phyloP scores from a whole-genome alignment of 352 stramenopile genomes.

The Phytophthora fragariae region DNA sequence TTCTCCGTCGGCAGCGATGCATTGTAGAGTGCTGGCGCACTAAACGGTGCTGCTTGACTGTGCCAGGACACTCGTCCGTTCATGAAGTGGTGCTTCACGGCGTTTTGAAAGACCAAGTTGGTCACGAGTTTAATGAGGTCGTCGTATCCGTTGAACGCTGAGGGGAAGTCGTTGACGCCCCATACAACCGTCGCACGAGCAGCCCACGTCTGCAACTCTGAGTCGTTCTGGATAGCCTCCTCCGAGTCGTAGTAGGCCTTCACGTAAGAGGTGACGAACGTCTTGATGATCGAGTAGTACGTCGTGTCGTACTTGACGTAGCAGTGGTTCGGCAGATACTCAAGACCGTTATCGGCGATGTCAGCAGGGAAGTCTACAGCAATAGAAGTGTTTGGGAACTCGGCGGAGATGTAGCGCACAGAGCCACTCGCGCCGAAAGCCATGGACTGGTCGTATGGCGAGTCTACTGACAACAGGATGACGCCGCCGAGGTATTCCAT shows the following conservation, averaged over 20 bases:
- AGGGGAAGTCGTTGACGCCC: slow-evolving; percentile 42
- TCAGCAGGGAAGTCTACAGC: slow-evolving; percentile 27
- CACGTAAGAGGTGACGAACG: slow-evolving; percentile 44
- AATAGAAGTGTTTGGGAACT: slow-evolving; percentile 33
- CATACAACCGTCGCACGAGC: slow-evolving; percentile 25
- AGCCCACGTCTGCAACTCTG: slow-evolving; percentile 55
- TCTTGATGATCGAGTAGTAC: slow-evolving; percentile 38
- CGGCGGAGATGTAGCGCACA: slow-evolving; percentile 37
- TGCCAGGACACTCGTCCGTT: slow-evolving; percentile 49
- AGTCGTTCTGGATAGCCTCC: slow-evolving; percentile 29
- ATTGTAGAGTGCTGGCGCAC: slow-evolving; percentile 39
- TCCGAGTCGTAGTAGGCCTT: slow-evolving; percentile 45
- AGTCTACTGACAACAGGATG: slow-evolving; percentile 28
- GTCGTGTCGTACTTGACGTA: slow-evolving; percentile 40
- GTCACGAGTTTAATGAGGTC: slow-evolving; percentile 39
- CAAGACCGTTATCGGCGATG: slow-evolving; percentile 19
- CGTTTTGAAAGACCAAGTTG: slow-evolving; percentile 42
- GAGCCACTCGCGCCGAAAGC: slow-evolving; percentile 44
- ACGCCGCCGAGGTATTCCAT: slow-evolving; percentile 34
- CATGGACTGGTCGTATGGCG: slow-evolving; percentile 42
- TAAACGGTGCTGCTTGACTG: slow-evolving; percentile 34
- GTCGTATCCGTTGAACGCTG: slow-evolving; percentile 21
- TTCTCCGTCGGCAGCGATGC: slow-evolving; percentile 34
- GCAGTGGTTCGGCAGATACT: slow-evolving; percentile 37
- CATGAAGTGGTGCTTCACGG: slow-evolving; percentile 53